Evolutionary conservation across 768 basidiomycete genomes (phyloP), one percentile per base, ranked within the genome.

Genomic region (Mycena galopus): DNA sequence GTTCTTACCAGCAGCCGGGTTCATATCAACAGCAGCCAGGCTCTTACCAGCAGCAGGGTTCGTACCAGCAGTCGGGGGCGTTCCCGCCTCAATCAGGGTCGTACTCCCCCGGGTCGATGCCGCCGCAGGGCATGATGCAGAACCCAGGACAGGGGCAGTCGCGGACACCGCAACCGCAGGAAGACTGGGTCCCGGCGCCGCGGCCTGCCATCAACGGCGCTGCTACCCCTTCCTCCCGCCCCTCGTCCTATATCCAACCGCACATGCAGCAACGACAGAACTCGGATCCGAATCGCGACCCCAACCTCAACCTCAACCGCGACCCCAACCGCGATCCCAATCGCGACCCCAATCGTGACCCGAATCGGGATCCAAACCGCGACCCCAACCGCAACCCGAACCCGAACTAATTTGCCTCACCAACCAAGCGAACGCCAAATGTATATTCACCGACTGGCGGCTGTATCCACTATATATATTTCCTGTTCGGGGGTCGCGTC

Each of bases 71-170:
- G n/a, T n/a, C n/a, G n/a, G n/a, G n/a, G n/a, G n/a, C n/a, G n/a
- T n/a, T n/a, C n/a, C 87, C 86, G 37, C 57, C 30, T 63, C 76
- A 76, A 55, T 77, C 77, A 51, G 79, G 82, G 25, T 75, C 80
- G 42, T 82, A 83, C 75, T 78, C 87, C 2, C 82, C 86, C 27
- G 81, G 81, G 27, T 86, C 86, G 5, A 84, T 88, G 47, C 86
- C 87, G 47, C 86, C 87, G 32, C 88, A 87, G 75, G 82, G 83
- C 75, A 82, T 86, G 80, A 83, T 86, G 70, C 87, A 88, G 78
- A 85, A 84, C 70, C 81, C 57, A 23, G 11, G 86, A 69, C 87
- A 88, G 78, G 84, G 50, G 21, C 35, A 83, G 39, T 79, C 86
- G 53, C 78, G 81, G 39, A 81, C 81, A 65, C 82, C 83, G 10